These are phyloP conservation scores for Neonectria ditissima DNA, from an alignment of 2,329 filamentous ascomycete species.

Conservation along the genomic window DNA sequence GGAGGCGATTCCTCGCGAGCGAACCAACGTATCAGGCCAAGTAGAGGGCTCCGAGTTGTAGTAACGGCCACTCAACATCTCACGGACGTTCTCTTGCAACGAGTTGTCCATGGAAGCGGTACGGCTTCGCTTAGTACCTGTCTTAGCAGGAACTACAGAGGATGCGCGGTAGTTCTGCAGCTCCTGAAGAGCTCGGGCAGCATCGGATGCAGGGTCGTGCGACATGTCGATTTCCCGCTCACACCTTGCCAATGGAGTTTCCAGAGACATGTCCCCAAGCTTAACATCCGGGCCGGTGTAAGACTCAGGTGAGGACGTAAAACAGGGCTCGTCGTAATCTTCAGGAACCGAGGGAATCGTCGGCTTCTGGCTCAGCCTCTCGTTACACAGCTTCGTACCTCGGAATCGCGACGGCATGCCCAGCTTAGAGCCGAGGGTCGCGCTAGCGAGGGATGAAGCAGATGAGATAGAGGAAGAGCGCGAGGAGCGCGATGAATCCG, in stretches of 20 bases:
- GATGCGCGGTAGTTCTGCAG: constrained; percentile 66
- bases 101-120: constrained; percentile 68
- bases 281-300: constrained; percentile 66
- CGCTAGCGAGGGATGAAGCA: constrained; percentile 69
- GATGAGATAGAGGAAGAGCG: constrained; percentile 75
- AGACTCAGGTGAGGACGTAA: constrained; percentile 68
- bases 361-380: constrained; percentile 65
- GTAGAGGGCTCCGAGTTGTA: constrained; percentile 40
- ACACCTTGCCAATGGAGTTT: constrained; percentile 59
- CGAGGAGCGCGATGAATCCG: constrained; percentile 70
- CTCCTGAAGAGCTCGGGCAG: constrained; percentile 69
- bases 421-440: constrained; percentile 64
- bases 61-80: constrained; percentile 63
- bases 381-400: constrained; percentile 67
- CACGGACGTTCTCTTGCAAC: constrained; percentile 76
- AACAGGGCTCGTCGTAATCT: constrained; percentile 62
- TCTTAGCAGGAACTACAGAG: constrained; percentile 49
- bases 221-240: constrained; percentile 60
- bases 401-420: constrained; percentile 74
- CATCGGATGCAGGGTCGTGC: constrained; percentile 61
- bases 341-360: constrained; percentile 69
- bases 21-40: constrained; percentile 55
- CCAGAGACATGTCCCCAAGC: constrained; percentile 61
- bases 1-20: constrained; percentile 45
- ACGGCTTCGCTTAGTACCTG: constrained; percentile 69